A percentile compares a stretch with the other conserved stretches of the same genome.
These are phyloP conservation scores for Fraxinus americana DNA, from an alignment of 257 asterid species.

Conservation along the genomic window DNA sequence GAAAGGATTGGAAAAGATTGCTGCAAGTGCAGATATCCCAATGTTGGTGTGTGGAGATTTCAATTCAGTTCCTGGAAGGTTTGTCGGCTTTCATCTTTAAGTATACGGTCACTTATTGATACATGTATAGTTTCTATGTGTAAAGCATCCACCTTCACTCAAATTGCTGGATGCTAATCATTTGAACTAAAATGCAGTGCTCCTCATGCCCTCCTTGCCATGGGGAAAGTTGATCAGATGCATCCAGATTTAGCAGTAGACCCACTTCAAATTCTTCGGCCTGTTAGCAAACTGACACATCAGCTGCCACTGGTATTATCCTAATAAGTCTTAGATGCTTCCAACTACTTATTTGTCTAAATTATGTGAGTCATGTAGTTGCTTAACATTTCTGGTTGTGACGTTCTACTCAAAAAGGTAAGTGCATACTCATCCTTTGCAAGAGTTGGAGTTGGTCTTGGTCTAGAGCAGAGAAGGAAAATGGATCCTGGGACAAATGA, in stretches of 20 bases:
- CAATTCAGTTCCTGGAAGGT: conserved; percentile 95
- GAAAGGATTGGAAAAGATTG: conserved; percentile 96
- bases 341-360: background rate
- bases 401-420: conserved; percentile 51
- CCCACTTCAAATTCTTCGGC: conserved; percentile 88
- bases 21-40: conserved; percentile 91
- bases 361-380: background rate
- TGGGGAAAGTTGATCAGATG: conserved; percentile 92
- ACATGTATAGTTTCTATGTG: conserved; percentile 9
- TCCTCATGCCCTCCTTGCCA: conserved; percentile 93
- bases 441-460: conserved; percentile 69
- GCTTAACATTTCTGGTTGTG: conserved; percentile 12
- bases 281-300: conserved; percentile 66
- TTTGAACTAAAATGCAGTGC: conserved; percentile 58
- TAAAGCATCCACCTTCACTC: conserved; percentile 9
- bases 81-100: conserved; percentile 19
- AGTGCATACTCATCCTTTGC: conserved; percentile 99
- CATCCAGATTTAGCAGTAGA: conserved; percentile 82
- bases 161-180: background rate
- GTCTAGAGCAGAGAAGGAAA: conserved; percentile 81
- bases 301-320: conserved; percentile 82
- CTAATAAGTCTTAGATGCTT: background rate
- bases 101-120: conserved; percentile 4
- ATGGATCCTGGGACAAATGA: conserved; percentile 88
- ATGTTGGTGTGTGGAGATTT: conserved; percentile 99